Conservation (phyloP, 768 basidiomycete species). For the Chlorophyllum brunneum region DNA sequence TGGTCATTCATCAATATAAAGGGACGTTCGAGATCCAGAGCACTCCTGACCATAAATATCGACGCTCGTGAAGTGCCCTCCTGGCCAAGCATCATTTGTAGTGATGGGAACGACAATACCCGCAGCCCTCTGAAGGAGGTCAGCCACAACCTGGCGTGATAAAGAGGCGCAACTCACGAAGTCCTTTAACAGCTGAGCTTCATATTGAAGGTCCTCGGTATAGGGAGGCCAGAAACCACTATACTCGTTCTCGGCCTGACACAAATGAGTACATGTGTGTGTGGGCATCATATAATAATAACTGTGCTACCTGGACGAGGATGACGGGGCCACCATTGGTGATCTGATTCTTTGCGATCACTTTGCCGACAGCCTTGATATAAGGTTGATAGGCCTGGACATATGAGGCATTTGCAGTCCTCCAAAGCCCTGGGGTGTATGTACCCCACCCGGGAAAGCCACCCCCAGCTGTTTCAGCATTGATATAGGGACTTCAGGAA, state of each 20-base stretch:
- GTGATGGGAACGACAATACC: slow-evolving; percentile 47
- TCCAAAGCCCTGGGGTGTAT: slow-evolving; percentile 43
- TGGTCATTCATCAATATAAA: neutral
- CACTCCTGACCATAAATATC: slow-evolving; percentile 39
- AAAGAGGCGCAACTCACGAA: slow-evolving; percentile 22
- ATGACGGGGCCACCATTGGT: slow-evolving; percentile 57
- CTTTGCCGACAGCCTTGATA: slow-evolving; percentile 40
- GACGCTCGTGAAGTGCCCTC: slow-evolving; percentile 40
- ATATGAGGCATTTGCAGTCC: slow-evolving; percentile 37
- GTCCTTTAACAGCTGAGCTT: slow-evolving; percentile 27
- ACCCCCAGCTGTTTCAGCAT: slow-evolving; percentile 47
- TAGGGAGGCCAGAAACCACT: slow-evolving; percentile 35
- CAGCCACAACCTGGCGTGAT: neutral
- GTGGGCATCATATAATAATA: neutral
- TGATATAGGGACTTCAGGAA: slow-evolving; percentile 35
- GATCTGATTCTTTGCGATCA: slow-evolving; percentile 51
- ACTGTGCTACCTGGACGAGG: slow-evolving; percentile 33
- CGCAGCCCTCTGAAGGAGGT: slow-evolving; percentile 14
- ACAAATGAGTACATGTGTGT: neutral
- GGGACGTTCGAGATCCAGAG: neutral
- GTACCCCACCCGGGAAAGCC: slow-evolving; percentile 59
- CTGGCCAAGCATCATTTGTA: slow-evolving; percentile 43
- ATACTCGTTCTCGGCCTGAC: slow-evolving; percentile 55
- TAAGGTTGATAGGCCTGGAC: slow-evolving; percentile 48
- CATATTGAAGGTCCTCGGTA: slow-evolving; percentile 38